A percentile compares a stretch with the other conserved stretches of the same genome.
These are phyloP conservation scores for Xylariomycetidae sp. DNA, from an alignment of 2,329 filamentous ascomycete genomes.

Conservation along the genomic window DNA sequence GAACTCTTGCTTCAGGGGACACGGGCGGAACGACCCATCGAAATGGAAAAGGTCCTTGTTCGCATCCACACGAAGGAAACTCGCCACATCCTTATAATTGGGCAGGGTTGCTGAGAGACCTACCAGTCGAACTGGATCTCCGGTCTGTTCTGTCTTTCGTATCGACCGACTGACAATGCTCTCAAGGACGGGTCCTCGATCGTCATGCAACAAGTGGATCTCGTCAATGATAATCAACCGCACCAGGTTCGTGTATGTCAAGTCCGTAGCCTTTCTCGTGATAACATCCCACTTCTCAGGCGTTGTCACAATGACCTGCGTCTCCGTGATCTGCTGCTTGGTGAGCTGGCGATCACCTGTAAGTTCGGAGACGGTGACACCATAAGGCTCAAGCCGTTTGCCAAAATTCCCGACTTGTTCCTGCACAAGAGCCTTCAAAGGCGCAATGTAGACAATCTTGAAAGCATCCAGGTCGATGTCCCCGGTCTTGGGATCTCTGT, in stretches of 20 bases:
- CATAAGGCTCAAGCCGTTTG: slow-evolving; percentile 81
- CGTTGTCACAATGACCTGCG: slow-evolving; percentile 95
- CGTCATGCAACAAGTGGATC: slow-evolving; percentile 95
- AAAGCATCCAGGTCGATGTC: slow-evolving; percentile 93
- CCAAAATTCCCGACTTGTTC: slow-evolving; percentile 98
- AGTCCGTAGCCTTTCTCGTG: slow-evolving; percentile 92
- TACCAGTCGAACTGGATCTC: slow-evolving; percentile 84
- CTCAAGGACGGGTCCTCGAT: slow-evolving; percentile 92
- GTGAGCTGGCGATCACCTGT: slow-evolving; percentile 97
- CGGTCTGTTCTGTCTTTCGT: slow-evolving; percentile 86
- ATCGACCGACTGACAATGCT: slow-evolving; percentile 96
- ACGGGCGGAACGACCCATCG: slow-evolving; percentile 88
- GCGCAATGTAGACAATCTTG: slow-evolving; percentile 98
- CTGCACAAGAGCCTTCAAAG: slow-evolving; percentile 89
- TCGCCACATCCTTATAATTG: slow-evolving; percentile 94
- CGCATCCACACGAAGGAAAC: slow-evolving; percentile 84
- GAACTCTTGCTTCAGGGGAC: slow-evolving; percentile 92
- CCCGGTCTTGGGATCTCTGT: slow-evolving; percentile 82
- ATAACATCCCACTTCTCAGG: slow-evolving; percentile 99
- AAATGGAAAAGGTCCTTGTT: slow-evolving; percentile 91
- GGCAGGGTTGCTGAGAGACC: slow-evolving; percentile 92
- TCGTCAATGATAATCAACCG: slow-evolving; percentile 95
- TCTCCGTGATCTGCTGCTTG: slow-evolving; percentile 96
- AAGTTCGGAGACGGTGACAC: slow-evolving; percentile 88
- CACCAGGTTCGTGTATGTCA: slow-evolving; percentile 96